Base-by-base conservation (phyloP, 1,284 basidiomycete genomes). In the Schizopora paradoxa region DNA sequence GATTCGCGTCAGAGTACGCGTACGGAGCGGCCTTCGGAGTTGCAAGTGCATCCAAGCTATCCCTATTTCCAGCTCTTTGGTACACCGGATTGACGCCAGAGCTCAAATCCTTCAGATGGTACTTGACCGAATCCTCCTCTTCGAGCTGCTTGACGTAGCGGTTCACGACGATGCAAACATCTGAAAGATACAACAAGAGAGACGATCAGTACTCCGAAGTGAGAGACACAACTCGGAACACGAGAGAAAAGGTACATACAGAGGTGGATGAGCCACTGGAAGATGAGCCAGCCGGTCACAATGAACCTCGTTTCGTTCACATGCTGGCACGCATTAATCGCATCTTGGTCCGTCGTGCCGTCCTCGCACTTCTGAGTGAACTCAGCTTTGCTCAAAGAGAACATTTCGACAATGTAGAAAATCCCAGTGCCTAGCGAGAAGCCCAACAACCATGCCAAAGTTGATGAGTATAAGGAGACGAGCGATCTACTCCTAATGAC, bases 401-500 rank as follows among this genome's bases (percentile, higher is more conserved):
- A 51, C 14, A 47, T 33, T 5, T 41, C 19, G 4, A 51, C 28
- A 7, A 44, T 27, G 34, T 27, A 21, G 4, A 22, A 41, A 16
- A 48, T 44, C 19, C 41, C 41, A 16, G 28, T n/a, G 2, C 23
- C n/a, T 22, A 51, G 22, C 35, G 26, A 47, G 27, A 51, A 14
- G 5, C 5, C 49, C 6, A 51, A 28, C 6, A 47, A 36, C 41
- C 34, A 47, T 36, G 43, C 43, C 22, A 51, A 41, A 41, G 41
- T 52, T 8, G 42, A 35, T 2, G 55, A 52, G 45, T 57, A 61
- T 3, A 52, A 35, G 22, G 48, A 36, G 18, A 61, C 59, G 31
- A 58, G 52, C 4, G 37, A 29, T 22, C 56, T 54, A 19, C 47
- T 51, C 23, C 56, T 53, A 43, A 56, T 40, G 32, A 59, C 36